Evolutionary conservation across 225 moss, liverwort and hornwort species (phyloP), one percentile per base, ranked within the genome.

Genomic region (Bryoerythrophyllum caledonicum): DNA sequence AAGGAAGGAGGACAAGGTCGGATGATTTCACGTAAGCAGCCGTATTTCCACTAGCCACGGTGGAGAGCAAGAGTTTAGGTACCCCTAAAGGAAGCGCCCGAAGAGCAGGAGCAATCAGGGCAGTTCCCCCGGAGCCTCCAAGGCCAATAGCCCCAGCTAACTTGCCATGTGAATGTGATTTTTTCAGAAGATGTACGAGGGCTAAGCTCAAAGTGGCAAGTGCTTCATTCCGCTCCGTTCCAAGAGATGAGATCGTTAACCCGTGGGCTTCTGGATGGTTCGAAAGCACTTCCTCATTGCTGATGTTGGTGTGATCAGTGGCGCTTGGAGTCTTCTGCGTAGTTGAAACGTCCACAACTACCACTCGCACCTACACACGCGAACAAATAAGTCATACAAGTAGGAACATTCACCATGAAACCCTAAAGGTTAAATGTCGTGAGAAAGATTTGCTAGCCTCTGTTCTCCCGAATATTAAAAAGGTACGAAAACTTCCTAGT

Each of bases 1-100:
- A 94, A 67, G 96, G 94, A 55, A 94, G 49, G 54, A 97, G 84
- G 65, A 90, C 86, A 27, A 97, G 91, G 67, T 97, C 96, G 40
- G 96, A 82, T 54, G 91, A 60, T 74, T 87, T 84, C 38, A 94
- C 72, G 73, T 90, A 97, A 30, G 87, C 86, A 79, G 88, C 87
- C 20, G 96, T 91, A 67, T 94, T 94, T 78, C 92, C 94, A 74
- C 94, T 97, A 2, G 96, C 96, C 35, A 97, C 86, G 7, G 96
- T 97, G 55, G 96, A 94, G 52, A 97, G 84, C 74, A 97, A 51
- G 28, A 92, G 80, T 83, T 97, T 97, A 10, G 96, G 96, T 64
- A 91, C 77, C 32, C 96, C 96, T 16, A 97, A 72, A 35, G 96
- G 94, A 56, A 97, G 92, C 19, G 92, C 89, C 82, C 94, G 86